phyloP scores from a whole-genome alignment of 2,329 filamentous ascomycete genomes.

The Alternaria panax region DNA sequence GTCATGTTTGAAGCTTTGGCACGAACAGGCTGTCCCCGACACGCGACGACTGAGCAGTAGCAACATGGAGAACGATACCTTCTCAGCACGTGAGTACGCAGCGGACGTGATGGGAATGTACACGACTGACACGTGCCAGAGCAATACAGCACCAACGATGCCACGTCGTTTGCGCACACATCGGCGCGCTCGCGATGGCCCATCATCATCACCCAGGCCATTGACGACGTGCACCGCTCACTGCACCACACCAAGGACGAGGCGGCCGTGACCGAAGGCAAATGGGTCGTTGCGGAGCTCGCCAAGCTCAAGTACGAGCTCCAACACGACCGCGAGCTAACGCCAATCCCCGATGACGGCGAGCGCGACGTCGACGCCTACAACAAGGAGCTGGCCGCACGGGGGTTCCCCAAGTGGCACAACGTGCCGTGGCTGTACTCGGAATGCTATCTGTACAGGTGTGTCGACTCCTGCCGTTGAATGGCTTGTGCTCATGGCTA shows the following conservation, averaged over 20 bases:
- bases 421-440: constrained; percentile 85
- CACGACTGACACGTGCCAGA: constrained; percentile 57
- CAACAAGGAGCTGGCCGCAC: constrained; percentile 81
- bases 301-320: constrained; percentile 91
- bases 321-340: constrained; percentile 83
- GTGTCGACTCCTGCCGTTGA: constrained; percentile 18
- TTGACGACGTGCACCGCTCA: constrained; percentile 91
- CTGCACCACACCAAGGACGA: constrained; percentile 66
- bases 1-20: background rate
- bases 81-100: constrained; percentile 21
- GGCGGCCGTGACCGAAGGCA: constrained; percentile 78
- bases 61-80: constrained; percentile 34
- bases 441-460: constrained; percentile 94
- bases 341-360: constrained; percentile 79
- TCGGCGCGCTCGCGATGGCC: constrained; percentile 92
- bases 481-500: constrained; percentile 21
- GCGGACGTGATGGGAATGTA: no score
- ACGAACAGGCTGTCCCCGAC: background rate
- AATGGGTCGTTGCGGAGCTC: constrained; percentile 80
- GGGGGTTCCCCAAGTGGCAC: constrained; percentile 81
- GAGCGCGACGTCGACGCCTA: constrained; percentile 78
- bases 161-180: constrained; percentile 82
- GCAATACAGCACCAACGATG: constrained; percentile 79
- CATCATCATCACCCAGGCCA: constrained; percentile 88
- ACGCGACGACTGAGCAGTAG: background rate